Conservation (phyloP, 1,284 basidiomycete genomes). For the Microbotryum violaceum region DNA sequence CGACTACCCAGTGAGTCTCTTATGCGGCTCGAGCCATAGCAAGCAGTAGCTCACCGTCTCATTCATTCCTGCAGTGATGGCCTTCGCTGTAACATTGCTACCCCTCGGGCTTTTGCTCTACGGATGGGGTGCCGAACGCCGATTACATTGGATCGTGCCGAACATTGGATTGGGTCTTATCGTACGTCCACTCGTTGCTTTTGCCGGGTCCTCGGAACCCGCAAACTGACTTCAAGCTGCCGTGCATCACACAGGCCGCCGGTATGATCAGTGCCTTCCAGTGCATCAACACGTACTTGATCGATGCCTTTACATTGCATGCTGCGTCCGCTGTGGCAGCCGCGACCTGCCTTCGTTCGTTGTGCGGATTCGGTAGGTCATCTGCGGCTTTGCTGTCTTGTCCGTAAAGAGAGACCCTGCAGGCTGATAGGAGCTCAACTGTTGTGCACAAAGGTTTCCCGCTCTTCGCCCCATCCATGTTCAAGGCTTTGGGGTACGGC, state of each 20-base stretch:
- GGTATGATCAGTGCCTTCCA: constrained; percentile 23
- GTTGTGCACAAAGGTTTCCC: constrained; percentile 21
- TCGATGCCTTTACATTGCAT: constrained; percentile 35
- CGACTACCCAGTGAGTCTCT: constrained; percentile 42
- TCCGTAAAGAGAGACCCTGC: too few species aligned
- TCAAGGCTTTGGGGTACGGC: constrained; percentile 35
- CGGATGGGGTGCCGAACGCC: constrained; percentile 57
- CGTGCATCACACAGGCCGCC: background rate
- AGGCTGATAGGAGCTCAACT: too few species aligned
- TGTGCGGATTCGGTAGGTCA: constrained; percentile 36
- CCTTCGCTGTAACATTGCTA: constrained; percentile 49
- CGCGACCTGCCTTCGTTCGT: constrained; percentile 34
- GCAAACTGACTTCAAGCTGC: background rate
- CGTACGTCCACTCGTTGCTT: background rate
- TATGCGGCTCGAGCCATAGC: constrained; percentile 25
- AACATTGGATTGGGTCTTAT: constrained; percentile 28
- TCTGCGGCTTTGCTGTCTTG: too few species aligned
- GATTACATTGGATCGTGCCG: constrained; percentile 56
- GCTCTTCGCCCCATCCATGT: constrained; percentile 36
- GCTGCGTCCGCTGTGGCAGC: constrained; percentile 39
- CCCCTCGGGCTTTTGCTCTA: constrained; percentile 55
- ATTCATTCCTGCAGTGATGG: constrained; percentile 46
- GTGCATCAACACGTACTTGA: constrained; percentile 15
- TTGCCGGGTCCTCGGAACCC: background rate
- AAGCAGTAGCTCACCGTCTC: constrained; percentile 5